These are phyloP conservation scores for Globisporangium radiosum DNA, from an alignment of 352 stramenopile species.

Conservation along the genomic window DNA sequence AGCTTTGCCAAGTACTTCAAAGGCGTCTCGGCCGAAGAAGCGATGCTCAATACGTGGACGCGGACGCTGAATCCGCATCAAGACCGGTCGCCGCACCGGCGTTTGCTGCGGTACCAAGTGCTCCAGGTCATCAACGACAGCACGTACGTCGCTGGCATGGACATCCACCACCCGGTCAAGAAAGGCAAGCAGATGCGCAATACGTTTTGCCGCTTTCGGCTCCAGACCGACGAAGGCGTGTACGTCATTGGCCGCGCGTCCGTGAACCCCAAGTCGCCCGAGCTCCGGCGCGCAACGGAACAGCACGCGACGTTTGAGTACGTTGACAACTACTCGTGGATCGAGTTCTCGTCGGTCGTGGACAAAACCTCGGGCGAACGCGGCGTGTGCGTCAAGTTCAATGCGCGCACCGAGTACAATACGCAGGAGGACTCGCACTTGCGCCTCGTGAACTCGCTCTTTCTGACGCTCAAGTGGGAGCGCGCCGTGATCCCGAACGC, in stretches of 20 bases:
- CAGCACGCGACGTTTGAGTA: slow-evolving; percentile 37
- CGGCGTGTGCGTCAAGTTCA: slow-evolving; percentile 57
- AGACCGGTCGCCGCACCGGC: slow-evolving; percentile 23
- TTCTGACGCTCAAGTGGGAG: slow-evolving; percentile 49
- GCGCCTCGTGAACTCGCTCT: slow-evolving; percentile 45
- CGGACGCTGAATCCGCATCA: slow-evolving; percentile 16
- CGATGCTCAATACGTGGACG: slow-evolving; percentile 36
- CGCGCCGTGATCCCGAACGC: slow-evolving; percentile 30
- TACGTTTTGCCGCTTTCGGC: slow-evolving; percentile 38
- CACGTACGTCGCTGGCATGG: slow-evolving; percentile 33
- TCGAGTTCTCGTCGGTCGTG: slow-evolving; percentile 32
- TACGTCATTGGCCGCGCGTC: slow-evolving; percentile 56
- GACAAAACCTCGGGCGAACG: slow-evolving; percentile 24
- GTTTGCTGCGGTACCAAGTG: slow-evolving; percentile 31
- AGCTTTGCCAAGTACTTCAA: slow-evolving; percentile 44
- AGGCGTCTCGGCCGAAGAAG: slow-evolving; percentile 28
- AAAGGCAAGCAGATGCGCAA: slow-evolving; percentile 42
- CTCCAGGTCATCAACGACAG: slow-evolving; percentile 46
- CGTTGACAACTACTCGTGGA: slow-evolving; percentile 47
- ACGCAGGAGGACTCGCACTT: slow-evolving; percentile 49
- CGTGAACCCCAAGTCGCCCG: slow-evolving; percentile 39
- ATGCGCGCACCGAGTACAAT: slow-evolving; percentile 50
- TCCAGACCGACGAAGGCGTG: slow-evolving; percentile 35
- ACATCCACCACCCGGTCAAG: slow-evolving; percentile 44
- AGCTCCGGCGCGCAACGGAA: slow-evolving; percentile 27